These are phyloP conservation scores for Monosporozyma aerobia DNA, from an alignment of 805 yeast genomes.

Conservation along the genomic window DNA sequence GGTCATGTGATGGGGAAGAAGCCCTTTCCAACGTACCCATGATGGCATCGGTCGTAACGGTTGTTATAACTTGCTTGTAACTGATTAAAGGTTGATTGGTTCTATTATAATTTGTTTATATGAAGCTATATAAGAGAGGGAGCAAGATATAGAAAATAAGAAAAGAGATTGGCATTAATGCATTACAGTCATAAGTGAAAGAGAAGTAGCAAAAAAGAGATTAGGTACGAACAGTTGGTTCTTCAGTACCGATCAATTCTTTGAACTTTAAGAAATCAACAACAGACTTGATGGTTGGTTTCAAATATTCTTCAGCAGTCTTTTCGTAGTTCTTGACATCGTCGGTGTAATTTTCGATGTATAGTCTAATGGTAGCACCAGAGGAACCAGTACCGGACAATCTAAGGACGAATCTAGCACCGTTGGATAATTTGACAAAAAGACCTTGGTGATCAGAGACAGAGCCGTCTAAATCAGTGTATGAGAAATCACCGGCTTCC, in stretches of 20 bases:
- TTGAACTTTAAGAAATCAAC: constrained; percentile 62
- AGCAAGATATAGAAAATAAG: not conserved
- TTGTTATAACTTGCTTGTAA: no score
- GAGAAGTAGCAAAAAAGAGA: not conserved
- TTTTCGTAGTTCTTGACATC: constrained; percentile 42
- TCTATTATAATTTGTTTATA: not conserved
- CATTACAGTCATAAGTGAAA: not conserved
- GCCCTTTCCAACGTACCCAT: not conserved
- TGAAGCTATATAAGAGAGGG: not conserved
- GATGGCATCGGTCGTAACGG: no score
- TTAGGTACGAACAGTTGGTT: constrained; percentile 83
- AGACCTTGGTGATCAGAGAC: constrained; percentile 85
- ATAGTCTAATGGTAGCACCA: constrained; percentile 92
- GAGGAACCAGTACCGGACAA: constrained; percentile 96
- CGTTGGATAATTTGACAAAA: constrained; percentile 69
- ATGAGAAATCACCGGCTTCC: constrained; percentile 82
- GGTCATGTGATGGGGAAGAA: not conserved
- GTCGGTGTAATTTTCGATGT: constrained; percentile 71
- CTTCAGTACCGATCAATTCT: constrained; percentile 66
- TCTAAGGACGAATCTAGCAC: constrained; percentile 80
- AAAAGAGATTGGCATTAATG: not conserved
- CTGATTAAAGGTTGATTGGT: no score
- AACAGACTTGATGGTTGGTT: constrained; percentile 51
- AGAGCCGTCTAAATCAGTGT: constrained; percentile 91
- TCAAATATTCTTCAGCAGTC: constrained; percentile 61